A percentile compares a stretch with the other conserved stretches of the same genome.
phyloP scores from a whole-genome alignment of 2,329 filamentous ascomycete species.

The Stemphylium lycopersici region DNA sequence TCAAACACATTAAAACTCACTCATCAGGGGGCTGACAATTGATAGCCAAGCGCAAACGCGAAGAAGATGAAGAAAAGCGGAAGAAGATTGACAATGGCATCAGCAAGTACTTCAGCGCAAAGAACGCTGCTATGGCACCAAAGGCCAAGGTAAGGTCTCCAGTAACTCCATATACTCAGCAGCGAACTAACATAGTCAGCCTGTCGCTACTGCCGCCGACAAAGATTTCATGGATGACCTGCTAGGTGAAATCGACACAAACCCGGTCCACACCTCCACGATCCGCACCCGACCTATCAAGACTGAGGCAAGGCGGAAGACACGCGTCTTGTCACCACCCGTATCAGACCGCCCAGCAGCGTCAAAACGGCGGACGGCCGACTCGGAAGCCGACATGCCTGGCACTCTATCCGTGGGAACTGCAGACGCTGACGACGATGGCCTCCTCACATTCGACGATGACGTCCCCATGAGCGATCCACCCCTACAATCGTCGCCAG shows the following conservation, averaged over 20 bases:
- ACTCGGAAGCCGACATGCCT: slow-evolving; percentile 53
- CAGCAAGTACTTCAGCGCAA: slow-evolving; percentile 90
- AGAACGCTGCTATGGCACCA: slow-evolving; percentile 65
- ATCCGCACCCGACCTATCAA: slow-evolving; percentile 69
- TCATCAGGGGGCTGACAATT: slow-evolving; percentile 22
- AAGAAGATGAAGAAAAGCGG: slow-evolving; percentile 83
- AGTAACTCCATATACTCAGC: neutral
- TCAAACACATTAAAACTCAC: neutral
- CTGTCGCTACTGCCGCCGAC: slow-evolving; percentile 81
- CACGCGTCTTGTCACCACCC: slow-evolving; percentile 79
- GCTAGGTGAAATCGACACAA: slow-evolving; percentile 85
- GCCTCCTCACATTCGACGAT: slow-evolving; percentile 65
- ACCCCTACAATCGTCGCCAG: slow-evolving; percentile 79
- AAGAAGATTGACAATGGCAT: slow-evolving; percentile 91
- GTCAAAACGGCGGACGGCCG: slow-evolving; percentile 27
- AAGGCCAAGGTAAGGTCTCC: slow-evolving; percentile 76
- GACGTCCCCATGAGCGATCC: slow-evolving; percentile 87
- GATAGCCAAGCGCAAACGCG: slow-evolving; percentile 81
- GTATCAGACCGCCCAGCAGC: slow-evolving; percentile 53
- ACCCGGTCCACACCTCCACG: slow-evolving; percentile 64
- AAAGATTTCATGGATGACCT: slow-evolving; percentile 85
- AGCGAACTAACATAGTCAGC: slow-evolving; percentile 56
- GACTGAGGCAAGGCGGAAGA: slow-evolving; percentile 77
- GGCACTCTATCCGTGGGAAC: slow-evolving; percentile 49
- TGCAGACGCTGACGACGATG: slow-evolving; percentile 58